Evolutionary conservation across 2,329 filamentous ascomycete genomes (phyloP), one percentile per base, ranked within the genome.

Genomic region (Coniochaeta prunicola): DNA sequence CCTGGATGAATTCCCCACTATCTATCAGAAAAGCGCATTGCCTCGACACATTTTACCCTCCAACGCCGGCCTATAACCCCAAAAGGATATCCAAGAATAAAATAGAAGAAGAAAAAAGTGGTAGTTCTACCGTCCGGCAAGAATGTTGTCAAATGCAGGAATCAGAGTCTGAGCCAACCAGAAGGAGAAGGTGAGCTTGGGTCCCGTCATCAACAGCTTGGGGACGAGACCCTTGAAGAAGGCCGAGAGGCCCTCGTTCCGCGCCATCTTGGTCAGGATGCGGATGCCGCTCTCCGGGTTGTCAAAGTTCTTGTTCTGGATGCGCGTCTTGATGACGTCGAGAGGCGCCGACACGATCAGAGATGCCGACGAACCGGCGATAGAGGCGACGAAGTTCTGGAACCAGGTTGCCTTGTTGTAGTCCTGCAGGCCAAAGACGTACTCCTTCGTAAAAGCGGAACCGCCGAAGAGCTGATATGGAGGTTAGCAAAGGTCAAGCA

Each of bases 151-250:
- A 74, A 97, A 97, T 40, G 92, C 89, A 57, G 94, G 94, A 71
- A 99, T 99, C 69, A 99, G 81, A 31, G 94, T 97, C 81, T 99
- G 94, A 59, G 94, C 94, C 71, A 99, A 86, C 94, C 94, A 99
- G 87, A 99, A 99, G 62, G 92, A 97, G 81, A 99, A 99, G 63
- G 97, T 94, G 61, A 99, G 84, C 84, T 99, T 99, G 63, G 94
- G 94, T 26, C 94, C 96, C 17, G 94, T 99, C 94, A 99, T 99
- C 70, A 99, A 83, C 64, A 99, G 86, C 88, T 99, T 99, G 63
- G 94, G 94, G 56, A 92, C 89, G 64, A 99, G 77, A 48, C 94
- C 94, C 85, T 99, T 99, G 86, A 99, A 99, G 84, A 99, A 97
- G 69, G 89, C 88, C 17, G 82, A 79, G 60, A 88, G 72, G 24